phyloP scores from a whole-genome alignment of 345 rosid genomes.

The Firmiana major region DNA sequence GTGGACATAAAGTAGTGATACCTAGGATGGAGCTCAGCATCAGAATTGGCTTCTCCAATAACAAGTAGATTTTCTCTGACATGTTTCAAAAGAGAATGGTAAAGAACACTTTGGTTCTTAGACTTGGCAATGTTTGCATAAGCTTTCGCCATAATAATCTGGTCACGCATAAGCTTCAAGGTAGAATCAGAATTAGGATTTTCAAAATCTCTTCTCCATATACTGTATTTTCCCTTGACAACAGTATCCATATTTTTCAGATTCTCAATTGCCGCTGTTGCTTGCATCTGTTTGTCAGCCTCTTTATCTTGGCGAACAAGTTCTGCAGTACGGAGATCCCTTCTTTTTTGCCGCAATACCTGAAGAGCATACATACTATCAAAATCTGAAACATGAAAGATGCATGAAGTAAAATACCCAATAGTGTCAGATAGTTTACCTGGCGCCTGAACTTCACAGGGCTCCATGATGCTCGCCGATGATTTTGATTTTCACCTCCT shows the following conservation, averaged over 20 bases:
- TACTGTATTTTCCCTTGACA: slow-evolving; percentile 68
- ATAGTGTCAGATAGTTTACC: slow-evolving; percentile 45
- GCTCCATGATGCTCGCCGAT: slow-evolving; percentile 33
- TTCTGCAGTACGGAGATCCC: slow-evolving; percentile 54
- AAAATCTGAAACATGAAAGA: slow-evolving; percentile 24
- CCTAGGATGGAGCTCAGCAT: slow-evolving; percentile 81
- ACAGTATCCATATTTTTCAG: slow-evolving; percentile 51
- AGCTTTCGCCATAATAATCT: slow-evolving; percentile 91
- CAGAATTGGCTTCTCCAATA: slow-evolving; percentile 73
- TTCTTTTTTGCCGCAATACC: slow-evolving; percentile 61
- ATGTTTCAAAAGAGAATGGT: slow-evolving; percentile 54
- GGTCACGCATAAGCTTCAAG: slow-evolving; percentile 92
- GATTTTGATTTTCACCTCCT: slow-evolving; percentile 30
- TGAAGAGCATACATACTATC: slow-evolving; percentile 33
- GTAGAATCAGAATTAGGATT: slow-evolving; percentile 77
- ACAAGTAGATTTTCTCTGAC: slow-evolving; percentile 57
- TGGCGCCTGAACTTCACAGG: slow-evolving; percentile 83
- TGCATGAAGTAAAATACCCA: neutral
- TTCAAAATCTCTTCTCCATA: slow-evolving; percentile 93
- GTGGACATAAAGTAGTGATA: slow-evolving; percentile 30
- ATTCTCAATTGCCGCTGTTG: slow-evolving; percentile 51
- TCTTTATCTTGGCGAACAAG: slow-evolving; percentile 57
- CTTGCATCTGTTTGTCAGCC: slow-evolving; percentile 51
- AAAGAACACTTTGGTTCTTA: slow-evolving; percentile 52
- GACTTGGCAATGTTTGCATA: slow-evolving; percentile 87